Percentiles rank a stretch among this genome's conserved stretches.
phyloP scores from a whole-genome alignment of 2,329 filamentous ascomycete species.

The Zasmidium angulare region DNA sequence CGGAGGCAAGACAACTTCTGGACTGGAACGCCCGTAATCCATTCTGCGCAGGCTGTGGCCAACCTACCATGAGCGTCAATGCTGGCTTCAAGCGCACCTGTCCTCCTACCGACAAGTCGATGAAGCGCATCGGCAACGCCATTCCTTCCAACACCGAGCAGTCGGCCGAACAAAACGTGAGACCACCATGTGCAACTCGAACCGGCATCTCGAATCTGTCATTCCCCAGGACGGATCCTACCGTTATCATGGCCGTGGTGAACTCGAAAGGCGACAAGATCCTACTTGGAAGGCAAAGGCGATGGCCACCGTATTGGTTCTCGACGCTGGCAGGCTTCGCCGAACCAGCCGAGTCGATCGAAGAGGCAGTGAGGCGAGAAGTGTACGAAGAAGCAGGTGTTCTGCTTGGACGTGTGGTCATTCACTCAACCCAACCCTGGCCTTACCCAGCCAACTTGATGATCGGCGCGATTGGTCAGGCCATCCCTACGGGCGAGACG shows the following conservation, averaged over 20 bases:
- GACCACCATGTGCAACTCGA: slow-evolving; percentile 75
- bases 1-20: slow-evolving; percentile 79
- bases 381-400: slow-evolving; percentile 54
- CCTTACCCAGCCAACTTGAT: slow-evolving; percentile 56
- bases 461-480: slow-evolving; percentile 77
- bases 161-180: slow-evolving; percentile 46
- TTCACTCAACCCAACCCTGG: slow-evolving; percentile 54
- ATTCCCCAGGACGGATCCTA: slow-evolving; percentile 91
- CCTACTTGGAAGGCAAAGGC: slow-evolving; percentile 79
- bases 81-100: slow-evolving; percentile 80
- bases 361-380: slow-evolving; percentile 52
- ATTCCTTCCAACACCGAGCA: slow-evolving; percentile 10
- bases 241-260: slow-evolving; percentile 91
- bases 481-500: slow-evolving; percentile 70
- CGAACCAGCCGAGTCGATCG: slow-evolving; percentile 52
- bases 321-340: slow-evolving; percentile 68
- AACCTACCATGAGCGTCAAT: slow-evolving; percentile 74
- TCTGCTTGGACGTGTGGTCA: slow-evolving; percentile 50
- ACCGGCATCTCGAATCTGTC: slow-evolving; percentile 84
- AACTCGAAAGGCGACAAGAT: slow-evolving; percentile 74
- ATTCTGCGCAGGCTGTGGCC: slow-evolving; percentile 87
- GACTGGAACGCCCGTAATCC: slow-evolving; percentile 95
- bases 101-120: slow-evolving; percentile 65
- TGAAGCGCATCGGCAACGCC: slow-evolving; percentile 32
- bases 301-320: slow-evolving; percentile 84